These are phyloP conservation scores for Ascosphaera aggregata DNA, from an alignment of 2,329 filamentous ascomycete species.

Conservation along the genomic window DNA sequence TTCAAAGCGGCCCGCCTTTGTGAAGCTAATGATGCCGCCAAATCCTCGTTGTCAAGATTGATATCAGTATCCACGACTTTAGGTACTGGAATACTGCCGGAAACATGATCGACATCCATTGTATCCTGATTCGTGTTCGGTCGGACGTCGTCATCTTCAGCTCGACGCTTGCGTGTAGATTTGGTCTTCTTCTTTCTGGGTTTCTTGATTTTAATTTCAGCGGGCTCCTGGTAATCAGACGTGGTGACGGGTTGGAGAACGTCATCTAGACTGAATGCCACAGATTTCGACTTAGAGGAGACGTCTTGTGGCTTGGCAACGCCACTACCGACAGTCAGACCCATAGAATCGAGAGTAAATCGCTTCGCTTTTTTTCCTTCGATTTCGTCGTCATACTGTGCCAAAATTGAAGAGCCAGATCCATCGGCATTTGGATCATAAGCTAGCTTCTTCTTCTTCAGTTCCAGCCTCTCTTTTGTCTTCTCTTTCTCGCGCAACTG, in stretches of 20 bases:
- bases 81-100: conserved; percentile 19
- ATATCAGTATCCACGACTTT: conserved; percentile 44
- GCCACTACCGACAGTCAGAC: conserved; percentile 40
- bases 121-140: conserved; percentile 20
- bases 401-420: conserved; percentile 44
- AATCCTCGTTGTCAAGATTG: conserved; percentile 69
- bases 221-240: conserved; percentile 74
- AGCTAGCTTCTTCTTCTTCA: conserved; percentile 73
- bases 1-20: conserved; percentile 69
- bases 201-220: conserved; percentile 82
- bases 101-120: conserved; percentile 58
- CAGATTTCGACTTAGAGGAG: conserved; percentile 37
- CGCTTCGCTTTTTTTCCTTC: conserved; percentile 68
- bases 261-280: conserved; percentile 50
- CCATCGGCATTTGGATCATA: conserved; percentile 67
- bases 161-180: conserved; percentile 43
- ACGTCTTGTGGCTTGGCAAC: conserved; percentile 30
- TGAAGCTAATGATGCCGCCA: conserved; percentile 65
- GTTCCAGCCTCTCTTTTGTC: conserved; percentile 42
- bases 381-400: conserved; percentile 92
- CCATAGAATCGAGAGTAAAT: conserved; percentile 66
- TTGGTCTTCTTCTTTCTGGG: conserved; percentile 71
- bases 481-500: conserved; percentile 20
- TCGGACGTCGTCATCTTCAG: conserved; percentile 36
- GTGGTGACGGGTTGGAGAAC: conserved; percentile 34